phyloP scores from a whole-genome alignment of 257 asterid species.

The Petrea volubilis region DNA sequence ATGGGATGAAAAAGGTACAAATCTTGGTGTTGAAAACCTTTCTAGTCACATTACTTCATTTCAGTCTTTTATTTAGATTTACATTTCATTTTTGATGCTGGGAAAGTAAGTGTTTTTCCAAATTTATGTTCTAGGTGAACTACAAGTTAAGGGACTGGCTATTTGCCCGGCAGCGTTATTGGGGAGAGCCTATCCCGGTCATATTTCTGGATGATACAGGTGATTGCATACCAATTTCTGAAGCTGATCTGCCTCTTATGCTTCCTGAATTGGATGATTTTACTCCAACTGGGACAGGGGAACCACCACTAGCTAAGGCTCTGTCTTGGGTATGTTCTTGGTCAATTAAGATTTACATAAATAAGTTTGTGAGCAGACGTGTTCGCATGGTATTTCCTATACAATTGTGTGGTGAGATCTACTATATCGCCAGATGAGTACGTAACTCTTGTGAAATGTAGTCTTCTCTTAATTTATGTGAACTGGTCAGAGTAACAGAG shows the following conservation, averaged over 20 bases:
- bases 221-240: constrained; percentile 80
- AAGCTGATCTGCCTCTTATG: constrained; percentile 84
- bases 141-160: constrained; percentile 97
- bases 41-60: neutral
- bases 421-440: constrained; percentile 5
- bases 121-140: constrained; percentile 61
- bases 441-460: neutral
- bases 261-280: constrained; percentile 97
- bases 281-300: constrained; percentile 98
- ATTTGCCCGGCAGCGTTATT: constrained; percentile 96
- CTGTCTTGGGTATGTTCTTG: constrained; percentile 74
- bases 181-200: constrained; percentile 99
- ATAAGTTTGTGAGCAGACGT: neutral
- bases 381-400: neutral
- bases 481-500: neutral
- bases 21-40: neutral
- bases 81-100: neutral
- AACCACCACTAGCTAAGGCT: constrained; percentile 93
- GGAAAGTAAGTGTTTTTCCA: neutral
- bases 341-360: constrained; percentile 7
- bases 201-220: constrained; percentile 62
- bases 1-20: constrained; percentile 81
- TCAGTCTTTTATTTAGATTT: constrained; percentile 15
- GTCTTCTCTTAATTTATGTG: neutral
- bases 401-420: neutral